Conservation (phyloP, 1,284 basidiomycete genomes). For the Rhodotorula sp. region DNA sequence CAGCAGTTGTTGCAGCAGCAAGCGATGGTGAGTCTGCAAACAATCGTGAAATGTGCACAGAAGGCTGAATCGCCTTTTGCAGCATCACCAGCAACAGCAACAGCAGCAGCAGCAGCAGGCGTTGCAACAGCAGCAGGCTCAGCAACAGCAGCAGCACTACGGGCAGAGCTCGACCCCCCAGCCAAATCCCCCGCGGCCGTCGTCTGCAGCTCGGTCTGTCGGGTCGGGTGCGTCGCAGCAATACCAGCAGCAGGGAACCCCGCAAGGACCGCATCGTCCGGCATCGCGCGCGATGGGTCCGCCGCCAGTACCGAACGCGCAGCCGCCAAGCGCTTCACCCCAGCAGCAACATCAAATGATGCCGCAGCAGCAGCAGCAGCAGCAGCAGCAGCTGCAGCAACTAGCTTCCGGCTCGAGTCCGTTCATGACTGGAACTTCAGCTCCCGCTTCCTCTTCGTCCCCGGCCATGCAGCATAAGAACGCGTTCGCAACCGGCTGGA, state of each 20-base stretch:
- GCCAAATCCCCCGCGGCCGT: background rate
- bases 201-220: background rate
- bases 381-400: background rate
- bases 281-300: background rate
- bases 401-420: background rate
- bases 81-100: background rate
- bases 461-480: background rate
- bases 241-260: background rate
- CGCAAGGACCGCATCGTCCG: no score
- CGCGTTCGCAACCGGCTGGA: conserved; percentile 14
- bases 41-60: no score
- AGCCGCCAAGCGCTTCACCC: background rate
- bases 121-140: conserved; percentile 9
- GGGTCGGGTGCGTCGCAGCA: background rate
- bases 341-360: background rate
- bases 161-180: background rate
- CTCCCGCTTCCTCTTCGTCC: conserved; percentile 6
- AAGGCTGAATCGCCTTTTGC: background rate
- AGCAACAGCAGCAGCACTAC: conserved; percentile 15
- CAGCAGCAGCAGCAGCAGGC: conserved; percentile 8
- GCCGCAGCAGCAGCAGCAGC: background rate
- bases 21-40: background rate
- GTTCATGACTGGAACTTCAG: background rate
- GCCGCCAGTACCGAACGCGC: background rate
- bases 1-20: conserved; percentile 4